Percentiles rank a stretch among this genome's conserved stretches.
These are phyloP conservation scores for Suhomyces wounanorum DNA, from an alignment of 1,139 yeast species.

Conservation along the genomic window DNA sequence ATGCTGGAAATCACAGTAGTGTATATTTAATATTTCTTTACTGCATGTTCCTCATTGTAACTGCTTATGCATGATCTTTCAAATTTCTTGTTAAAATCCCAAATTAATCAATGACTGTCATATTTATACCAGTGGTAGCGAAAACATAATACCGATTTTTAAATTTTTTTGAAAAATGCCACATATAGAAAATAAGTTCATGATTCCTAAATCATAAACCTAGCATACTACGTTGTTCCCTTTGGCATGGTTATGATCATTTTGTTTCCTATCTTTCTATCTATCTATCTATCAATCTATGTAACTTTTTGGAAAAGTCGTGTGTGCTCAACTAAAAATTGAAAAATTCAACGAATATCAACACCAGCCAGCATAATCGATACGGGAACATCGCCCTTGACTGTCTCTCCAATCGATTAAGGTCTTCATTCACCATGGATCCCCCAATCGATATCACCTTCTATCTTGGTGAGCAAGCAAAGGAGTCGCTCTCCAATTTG, in stretches of 20 bases:
- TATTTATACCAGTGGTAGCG: too few species aligned
- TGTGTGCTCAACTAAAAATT: conserved; percentile 2
- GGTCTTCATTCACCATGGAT: conserved; percentile 24
- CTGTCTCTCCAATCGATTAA: conserved; percentile 2
- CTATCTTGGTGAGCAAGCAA: conserved; percentile 38
- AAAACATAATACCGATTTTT: too few species aligned
- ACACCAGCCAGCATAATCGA: conserved; percentile 3
- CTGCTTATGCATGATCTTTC: too few species aligned
- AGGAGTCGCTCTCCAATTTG: conserved; percentile 38
- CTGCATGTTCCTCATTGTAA: too few species aligned
- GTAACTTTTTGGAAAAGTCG: not conserved
- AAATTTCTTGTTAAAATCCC: too few species aligned
- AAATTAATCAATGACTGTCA: too few species aligned
- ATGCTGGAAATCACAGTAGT: too few species aligned
- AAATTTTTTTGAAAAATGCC: too few species aligned
- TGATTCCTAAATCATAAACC: too few species aligned
- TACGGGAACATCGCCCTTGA: conserved; percentile 1
- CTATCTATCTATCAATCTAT: not conserved
- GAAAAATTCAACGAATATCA: conserved; percentile 8
- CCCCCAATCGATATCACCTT: conserved; percentile 41
- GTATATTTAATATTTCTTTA: too few species aligned
- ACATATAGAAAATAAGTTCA: too few species aligned
- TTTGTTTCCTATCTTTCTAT: not conserved
- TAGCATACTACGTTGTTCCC: not conserved
- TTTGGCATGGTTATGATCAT: not conserved